Percentiles rank a stretch among this genome's conserved stretches.
phyloP scores from a whole-genome alignment of 495 filamentous ascomycete species.

The Penicillium cosmopolitanum region DNA sequence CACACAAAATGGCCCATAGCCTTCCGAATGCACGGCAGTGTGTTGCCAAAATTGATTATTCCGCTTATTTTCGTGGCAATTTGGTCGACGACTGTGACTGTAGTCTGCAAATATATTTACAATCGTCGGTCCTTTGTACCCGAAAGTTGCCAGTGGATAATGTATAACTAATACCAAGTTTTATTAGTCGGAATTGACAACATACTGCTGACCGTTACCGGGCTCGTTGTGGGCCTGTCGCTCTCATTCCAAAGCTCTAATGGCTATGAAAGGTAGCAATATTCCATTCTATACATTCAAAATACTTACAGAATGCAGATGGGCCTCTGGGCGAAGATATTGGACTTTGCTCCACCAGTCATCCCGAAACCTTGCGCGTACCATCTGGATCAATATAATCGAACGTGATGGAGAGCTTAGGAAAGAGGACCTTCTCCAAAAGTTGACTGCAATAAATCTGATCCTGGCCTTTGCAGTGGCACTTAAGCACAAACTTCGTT shows the following conservation, averaged over 20 bases:
- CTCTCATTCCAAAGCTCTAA: too few relatives aligned
- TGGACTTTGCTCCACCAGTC: slow-evolving; percentile 75
- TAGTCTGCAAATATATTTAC: slow-evolving; percentile 57
- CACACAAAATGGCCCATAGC: slow-evolving; percentile 85
- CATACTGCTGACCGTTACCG: too few relatives aligned
- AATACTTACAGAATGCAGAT: slow-evolving; percentile 37
- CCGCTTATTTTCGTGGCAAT: slow-evolving; percentile 68
- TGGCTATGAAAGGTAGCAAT: too few relatives aligned
- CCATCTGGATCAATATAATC: slow-evolving; percentile 74
- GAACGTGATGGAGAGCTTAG: slow-evolving; percentile 63
- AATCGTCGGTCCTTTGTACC: too few relatives aligned
- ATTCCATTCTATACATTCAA: too few relatives aligned
- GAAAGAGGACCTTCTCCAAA: slow-evolving; percentile 72
- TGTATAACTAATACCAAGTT: too few relatives aligned
- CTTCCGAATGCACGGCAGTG: slow-evolving; percentile 77
- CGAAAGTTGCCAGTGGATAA: too few relatives aligned
- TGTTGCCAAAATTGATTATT: slow-evolving; percentile 78
- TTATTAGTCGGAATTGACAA: too few relatives aligned
- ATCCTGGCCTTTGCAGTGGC: slow-evolving; percentile 75
- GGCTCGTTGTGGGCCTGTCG: too few relatives aligned
- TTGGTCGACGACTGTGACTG: slow-evolving; percentile 73
- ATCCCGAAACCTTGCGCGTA: slow-evolving; percentile 72
- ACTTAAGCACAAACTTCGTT: slow-evolving; percentile 83
- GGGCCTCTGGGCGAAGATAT: slow-evolving; percentile 72
- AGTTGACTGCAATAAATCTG: slow-evolving; percentile 78